These are phyloP conservation scores for Thinopyrum obtusiflorum DNA, from an alignment of 202 grass and related monocot species.

Conservation along the genomic window DNA sequence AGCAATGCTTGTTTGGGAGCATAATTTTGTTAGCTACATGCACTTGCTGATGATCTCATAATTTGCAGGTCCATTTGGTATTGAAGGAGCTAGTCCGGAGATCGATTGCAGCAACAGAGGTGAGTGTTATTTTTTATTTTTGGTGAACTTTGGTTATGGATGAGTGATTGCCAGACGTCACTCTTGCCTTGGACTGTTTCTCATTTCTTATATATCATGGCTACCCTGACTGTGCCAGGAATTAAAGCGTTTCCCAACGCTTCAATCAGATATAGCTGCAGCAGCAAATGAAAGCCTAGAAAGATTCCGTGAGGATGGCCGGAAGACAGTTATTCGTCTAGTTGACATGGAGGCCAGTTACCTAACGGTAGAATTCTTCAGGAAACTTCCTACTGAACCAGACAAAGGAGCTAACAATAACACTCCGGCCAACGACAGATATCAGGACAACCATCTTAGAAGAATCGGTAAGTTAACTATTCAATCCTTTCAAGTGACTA, in stretches of 20 bases:
- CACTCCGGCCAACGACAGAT: slow-evolving; percentile 67
- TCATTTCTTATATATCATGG: not conserved
- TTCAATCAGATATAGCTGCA: slow-evolving; percentile 95
- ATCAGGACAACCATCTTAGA: slow-evolving; percentile 88
- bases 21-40: not conserved
- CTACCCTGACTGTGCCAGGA: slow-evolving; percentile 47
- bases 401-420: slow-evolving; percentile 73
- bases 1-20: not conserved
- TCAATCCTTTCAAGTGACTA: not conserved
- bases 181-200: not conserved
- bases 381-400: slow-evolving; percentile 91
- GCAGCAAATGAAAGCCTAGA: slow-evolving; percentile 92
- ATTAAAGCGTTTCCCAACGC: slow-evolving; percentile 96
- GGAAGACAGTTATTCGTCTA: slow-evolving; percentile 87
- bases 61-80: slow-evolving; percentile 89
- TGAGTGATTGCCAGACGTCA: not conserved
- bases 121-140: slow-evolving; percentile 29
- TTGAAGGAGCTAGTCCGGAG: slow-evolving; percentile 95
- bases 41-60: not conserved
- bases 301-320: slow-evolving; percentile 88
- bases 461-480: slow-evolving; percentile 66
- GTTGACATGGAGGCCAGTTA: slow-evolving; percentile 98
- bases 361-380: slow-evolving; percentile 94
- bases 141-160: not conserved
- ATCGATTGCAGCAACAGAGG: slow-evolving; percentile 91